A percentile compares a stretch with the other conserved stretches of the same genome.
Conservation (phyloP, 2,329 filamentous ascomycete genomes). For the Aspergillus fructus region DNA sequence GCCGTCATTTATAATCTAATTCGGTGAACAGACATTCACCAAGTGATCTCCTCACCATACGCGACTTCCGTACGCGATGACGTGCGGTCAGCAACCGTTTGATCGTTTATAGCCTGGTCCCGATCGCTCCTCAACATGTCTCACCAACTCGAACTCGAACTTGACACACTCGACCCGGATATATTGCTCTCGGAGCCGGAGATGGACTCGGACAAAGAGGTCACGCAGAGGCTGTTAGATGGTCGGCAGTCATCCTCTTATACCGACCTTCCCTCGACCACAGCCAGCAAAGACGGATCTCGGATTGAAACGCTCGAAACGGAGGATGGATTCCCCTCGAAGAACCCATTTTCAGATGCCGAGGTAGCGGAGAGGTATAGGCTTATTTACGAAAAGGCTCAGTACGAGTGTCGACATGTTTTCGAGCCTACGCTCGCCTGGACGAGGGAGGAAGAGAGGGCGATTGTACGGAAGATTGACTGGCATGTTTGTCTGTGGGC, state of each 20-base stretch:
- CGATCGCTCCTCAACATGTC: neutral
- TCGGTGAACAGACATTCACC: neutral
- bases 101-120: neutral
- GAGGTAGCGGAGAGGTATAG: constrained; percentile 55
- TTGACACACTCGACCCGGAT: neutral
- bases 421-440: constrained; percentile 41
- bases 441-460: constrained; percentile 35
- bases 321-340: neutral
- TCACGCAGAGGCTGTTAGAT: constrained; percentile 4
- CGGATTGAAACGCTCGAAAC: neutral
- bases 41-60: neutral
- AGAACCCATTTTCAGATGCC: constrained; percentile 49
- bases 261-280: neutral
- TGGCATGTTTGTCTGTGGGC: constrained; percentile 26
- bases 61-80: neutral
- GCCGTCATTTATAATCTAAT: neutral
- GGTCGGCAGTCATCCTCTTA: neutral
- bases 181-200: neutral
- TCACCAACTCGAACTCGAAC: neutral
- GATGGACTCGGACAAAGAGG: constrained; percentile 5
- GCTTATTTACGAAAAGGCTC: constrained; percentile 54
- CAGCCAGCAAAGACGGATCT: neutral
- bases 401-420: constrained; percentile 46
- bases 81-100: neutral
- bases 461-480: constrained; percentile 26